Percentiles rank a stretch among this genome's conserved stretches.
Evolutionary conservation across 257 asterid species (phyloP).

Genomic region (Solanum chaucha): DNA sequence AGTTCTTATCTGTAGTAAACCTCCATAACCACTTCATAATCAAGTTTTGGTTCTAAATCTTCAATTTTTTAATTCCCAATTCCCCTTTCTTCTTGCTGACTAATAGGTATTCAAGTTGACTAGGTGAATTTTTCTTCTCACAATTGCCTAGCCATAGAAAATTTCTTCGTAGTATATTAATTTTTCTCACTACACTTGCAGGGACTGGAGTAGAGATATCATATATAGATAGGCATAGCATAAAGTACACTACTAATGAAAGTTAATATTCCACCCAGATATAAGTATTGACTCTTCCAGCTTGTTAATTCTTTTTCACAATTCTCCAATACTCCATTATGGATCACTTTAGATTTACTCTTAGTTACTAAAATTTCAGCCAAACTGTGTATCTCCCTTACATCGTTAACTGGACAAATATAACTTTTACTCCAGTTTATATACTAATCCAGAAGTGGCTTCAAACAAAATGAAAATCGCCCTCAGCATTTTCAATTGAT

Average conservation of each 20-base stretch:
- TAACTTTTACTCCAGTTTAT: background rate
- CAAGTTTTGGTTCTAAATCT: background rate
- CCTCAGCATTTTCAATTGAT: background rate
- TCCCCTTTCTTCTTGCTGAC: background rate
- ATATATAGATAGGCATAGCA: background rate
- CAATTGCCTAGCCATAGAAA: background rate
- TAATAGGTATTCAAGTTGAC: background rate
- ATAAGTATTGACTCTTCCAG: background rate
- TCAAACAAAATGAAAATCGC: background rate
- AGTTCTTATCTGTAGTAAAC: background rate
- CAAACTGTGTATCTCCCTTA: background rate
- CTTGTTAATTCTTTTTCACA: background rate
- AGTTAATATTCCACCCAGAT: background rate
- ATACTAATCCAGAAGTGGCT: background rate
- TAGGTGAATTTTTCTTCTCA: background rate
- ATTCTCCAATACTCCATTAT: background rate
- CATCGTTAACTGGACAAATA: background rate
- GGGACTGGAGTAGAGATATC: background rate
- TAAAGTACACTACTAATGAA: background rate
- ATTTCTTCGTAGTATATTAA: background rate
- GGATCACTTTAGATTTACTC: background rate
- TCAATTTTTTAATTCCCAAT: background rate
- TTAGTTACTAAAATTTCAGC: background rate
- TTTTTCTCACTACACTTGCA: background rate
- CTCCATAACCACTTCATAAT: background rate